A percentile compares a stretch with the other conserved stretches of the same genome.
These are phyloP conservation scores for Malassezia sp. DNA, from an alignment of 1,284 basidiomycete genomes.

Conservation along the genomic window DNA sequence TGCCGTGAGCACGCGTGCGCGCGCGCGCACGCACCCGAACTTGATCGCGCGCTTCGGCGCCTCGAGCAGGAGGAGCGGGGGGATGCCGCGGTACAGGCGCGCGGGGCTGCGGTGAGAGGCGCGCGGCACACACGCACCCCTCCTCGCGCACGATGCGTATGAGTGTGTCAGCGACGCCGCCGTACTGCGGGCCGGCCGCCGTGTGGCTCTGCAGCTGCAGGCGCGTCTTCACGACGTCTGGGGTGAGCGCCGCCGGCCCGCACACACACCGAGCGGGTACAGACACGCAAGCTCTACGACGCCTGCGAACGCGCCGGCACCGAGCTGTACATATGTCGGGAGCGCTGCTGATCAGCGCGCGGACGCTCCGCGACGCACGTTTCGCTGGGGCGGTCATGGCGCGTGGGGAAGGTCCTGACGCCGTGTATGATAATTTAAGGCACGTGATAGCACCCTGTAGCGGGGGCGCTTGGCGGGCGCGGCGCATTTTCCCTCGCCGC, in stretches of 20 bases:
- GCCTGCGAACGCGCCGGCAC: slow-evolving; percentile 77
- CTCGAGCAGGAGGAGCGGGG: slow-evolving; percentile 85
- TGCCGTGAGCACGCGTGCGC: slow-evolving; percentile 41
- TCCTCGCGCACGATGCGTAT: slow-evolving; percentile 66
- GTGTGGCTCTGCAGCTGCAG: slow-evolving; percentile 85
- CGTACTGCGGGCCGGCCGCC: slow-evolving; percentile 48
- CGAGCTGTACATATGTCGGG: slow-evolving; percentile 74
- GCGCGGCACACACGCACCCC: slow-evolving; percentile 61
- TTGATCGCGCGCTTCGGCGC: slow-evolving; percentile 97
- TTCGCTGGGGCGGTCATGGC: slow-evolving; percentile 1
- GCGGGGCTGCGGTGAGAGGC: slow-evolving; percentile 53
- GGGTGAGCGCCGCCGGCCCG: not conserved
- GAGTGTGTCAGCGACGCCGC: slow-evolving; percentile 68
- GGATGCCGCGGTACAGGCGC: slow-evolving; percentile 81
- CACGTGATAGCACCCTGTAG: no score
- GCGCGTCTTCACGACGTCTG: slow-evolving; percentile 67
- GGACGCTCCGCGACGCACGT: not conserved
- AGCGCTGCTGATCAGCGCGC: slow-evolving; percentile 47
- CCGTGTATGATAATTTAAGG: no score
- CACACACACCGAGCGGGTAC: slow-evolving; percentile 68
- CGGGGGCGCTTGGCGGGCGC: not conserved
- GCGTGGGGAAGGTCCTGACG: not conserved
- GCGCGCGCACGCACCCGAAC: slow-evolving; percentile 56
- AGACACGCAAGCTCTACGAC: slow-evolving; percentile 76
- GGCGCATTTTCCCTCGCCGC: no score